Evolutionary conservation across 1,139 yeast species (phyloP).

Genomic region (Arxiozyma heterogenica): DNA sequence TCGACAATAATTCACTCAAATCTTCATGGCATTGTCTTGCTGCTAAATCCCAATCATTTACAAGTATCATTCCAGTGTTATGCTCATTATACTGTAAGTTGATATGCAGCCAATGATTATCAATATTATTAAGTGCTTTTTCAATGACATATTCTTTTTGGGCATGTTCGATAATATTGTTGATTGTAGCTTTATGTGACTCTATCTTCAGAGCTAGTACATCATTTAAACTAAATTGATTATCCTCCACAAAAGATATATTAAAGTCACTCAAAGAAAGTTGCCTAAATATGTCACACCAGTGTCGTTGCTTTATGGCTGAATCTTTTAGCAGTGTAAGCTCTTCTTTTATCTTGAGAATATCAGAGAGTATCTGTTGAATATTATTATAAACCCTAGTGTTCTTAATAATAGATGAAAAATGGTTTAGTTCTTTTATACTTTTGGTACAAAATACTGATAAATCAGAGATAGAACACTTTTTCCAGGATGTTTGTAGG

Average conservation of each 20-base stretch:
- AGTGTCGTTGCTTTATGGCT: slow-evolving; percentile 57
- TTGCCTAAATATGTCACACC: slow-evolving; percentile 45
- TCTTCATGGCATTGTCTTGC: slow-evolving; percentile 56
- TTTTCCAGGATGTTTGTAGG: background rate
- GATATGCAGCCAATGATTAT: slow-evolving; percentile 38
- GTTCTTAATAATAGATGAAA: background rate
- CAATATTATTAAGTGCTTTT: slow-evolving; percentile 42
- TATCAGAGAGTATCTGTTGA: slow-evolving; percentile 37
- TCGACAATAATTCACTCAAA: slow-evolving; percentile 52
- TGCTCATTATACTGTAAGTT: slow-evolving; percentile 50
- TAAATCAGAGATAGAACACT: background rate
- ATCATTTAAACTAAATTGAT: slow-evolving; percentile 42
- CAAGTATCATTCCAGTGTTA: slow-evolving; percentile 44
- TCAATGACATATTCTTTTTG: slow-evolving; percentile 65
- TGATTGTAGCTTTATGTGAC: slow-evolving; percentile 40
- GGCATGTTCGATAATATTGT: slow-evolving; percentile 52
- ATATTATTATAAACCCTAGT: slow-evolving; percentile 53
- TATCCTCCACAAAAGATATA: background rate
- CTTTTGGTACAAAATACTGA: background rate
- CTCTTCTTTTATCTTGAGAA: background rate
- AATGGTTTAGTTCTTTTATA: background rate
- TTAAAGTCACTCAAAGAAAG: slow-evolving; percentile 1
- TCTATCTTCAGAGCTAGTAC: slow-evolving; percentile 50
- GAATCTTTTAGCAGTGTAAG: slow-evolving; percentile 39
- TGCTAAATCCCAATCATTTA: slow-evolving; percentile 60